Conservation (phyloP, 2,329 filamentous ascomycete genomes). For the Aspergillus pseudoglaucus region DNA sequence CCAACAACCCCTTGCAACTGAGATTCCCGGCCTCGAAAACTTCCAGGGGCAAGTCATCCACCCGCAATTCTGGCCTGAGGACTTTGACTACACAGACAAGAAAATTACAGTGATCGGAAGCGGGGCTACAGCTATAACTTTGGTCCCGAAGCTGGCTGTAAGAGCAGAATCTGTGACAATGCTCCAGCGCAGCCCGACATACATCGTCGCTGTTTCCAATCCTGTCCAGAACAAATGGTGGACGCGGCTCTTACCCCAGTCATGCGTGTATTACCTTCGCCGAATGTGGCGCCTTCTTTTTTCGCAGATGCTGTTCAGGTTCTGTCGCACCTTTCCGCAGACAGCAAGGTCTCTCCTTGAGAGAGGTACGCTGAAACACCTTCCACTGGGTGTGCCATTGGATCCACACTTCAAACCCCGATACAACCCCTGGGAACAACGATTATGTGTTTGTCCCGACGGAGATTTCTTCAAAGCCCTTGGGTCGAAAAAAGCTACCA, state of each 20-base stretch:
- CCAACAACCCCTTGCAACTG: constrained; percentile 49
- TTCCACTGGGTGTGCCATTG: constrained; percentile 39
- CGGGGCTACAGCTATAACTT: constrained; percentile 68
- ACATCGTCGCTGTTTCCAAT: constrained; percentile 49
- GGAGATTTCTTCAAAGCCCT: constrained; percentile 51
- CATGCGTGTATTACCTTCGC: constrained; percentile 2
- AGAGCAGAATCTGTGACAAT: constrained; percentile 62
- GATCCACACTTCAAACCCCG: constrained; percentile 57
- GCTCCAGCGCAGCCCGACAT: constrained; percentile 68
- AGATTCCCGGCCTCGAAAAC: constrained; percentile 58
- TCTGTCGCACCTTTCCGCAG: constrained; percentile 47
- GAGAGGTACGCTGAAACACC: constrained; percentile 35
- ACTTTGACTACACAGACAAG: constrained; percentile 57
- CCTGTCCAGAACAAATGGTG: constrained; percentile 6
- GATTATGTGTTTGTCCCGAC: constrained; percentile 59
- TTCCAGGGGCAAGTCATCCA: constrained; percentile 58
- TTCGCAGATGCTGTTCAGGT: constrained; percentile 41
- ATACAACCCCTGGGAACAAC: constrained; percentile 63
- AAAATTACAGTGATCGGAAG: constrained; percentile 64
- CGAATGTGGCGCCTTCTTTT: constrained; percentile 43
- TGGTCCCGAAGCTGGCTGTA: constrained; percentile 61
- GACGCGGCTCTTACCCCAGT: not conserved
- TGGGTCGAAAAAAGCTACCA: constrained; percentile 39
- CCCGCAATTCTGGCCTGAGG: constrained; percentile 66
- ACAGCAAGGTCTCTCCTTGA: constrained; percentile 41